Evolutionary conservation across 805 yeast genomes (phyloP), one percentile per base, ranked within the genome.

Genomic region (Kregervanrija pseudodelftensis): DNA sequence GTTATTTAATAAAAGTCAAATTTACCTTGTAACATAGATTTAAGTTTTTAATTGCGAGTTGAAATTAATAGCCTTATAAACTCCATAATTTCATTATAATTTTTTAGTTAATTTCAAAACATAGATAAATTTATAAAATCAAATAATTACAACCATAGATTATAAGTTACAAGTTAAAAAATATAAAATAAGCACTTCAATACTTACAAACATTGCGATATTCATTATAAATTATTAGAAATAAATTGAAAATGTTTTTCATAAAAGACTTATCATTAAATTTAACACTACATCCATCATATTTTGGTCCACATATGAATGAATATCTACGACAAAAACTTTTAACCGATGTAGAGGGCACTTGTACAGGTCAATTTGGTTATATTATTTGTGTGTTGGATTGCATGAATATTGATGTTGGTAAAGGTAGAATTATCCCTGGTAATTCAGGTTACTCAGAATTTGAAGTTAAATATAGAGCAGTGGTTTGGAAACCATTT

Each of bases 311-410:
- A 3, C 95, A 90, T 56, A 93, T 93, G 98, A 89, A 85, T 66
- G 95, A 88, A 61, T 91, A 81, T 60, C 72, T 93, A 54, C 80
- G 95, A 61, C 86, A 89, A 60, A 90, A 91, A 65, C 74, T 93
- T 50, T 74, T 93, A 47, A 89, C 87, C 52, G 99, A 93, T 61
- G 99, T 93, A 37, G 99, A 93, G 68, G 99, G 99, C 22, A 89
- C 98, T 1, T 93, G 98, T 68, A 90, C 98, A 0, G 99, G 99
- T 57, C 96, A 93, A 65, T 93, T 93, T 70, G 99, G 99, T 11
- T 93, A 93, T 64, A 93, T 93, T 53, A 82, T 93, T 46, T 91
- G 97, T 67, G 99, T 93, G 37, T 73, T 93, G 61, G 98, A 93
- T 61, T 87, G 95, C 53, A 88, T 87, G 84, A 78, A 82, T 53